A percentile compares a stretch with the other conserved stretches of the same genome.
Conservation (phyloP, 2,329 filamentous ascomycete genomes). For the Truncatella angustata region DNA sequence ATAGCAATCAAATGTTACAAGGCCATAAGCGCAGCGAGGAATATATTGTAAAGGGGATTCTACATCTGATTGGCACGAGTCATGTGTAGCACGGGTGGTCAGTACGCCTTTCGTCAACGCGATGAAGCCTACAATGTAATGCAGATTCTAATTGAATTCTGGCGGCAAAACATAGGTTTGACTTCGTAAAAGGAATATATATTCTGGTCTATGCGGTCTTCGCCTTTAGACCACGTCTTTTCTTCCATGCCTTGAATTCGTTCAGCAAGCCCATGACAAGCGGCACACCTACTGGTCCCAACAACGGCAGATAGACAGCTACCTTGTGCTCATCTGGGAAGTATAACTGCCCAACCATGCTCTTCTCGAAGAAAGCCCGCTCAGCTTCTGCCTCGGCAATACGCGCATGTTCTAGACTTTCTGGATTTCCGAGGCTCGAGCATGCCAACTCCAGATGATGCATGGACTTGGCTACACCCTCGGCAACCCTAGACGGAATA, state of each 20-base stretch:
- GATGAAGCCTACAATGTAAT: no score
- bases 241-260: constrained; percentile 67
- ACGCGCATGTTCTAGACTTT: constrained; percentile 76
- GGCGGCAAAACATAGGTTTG: no score
- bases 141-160: no score
- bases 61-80: no score
- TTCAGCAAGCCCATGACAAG: constrained; percentile 80
- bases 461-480: constrained; percentile 79
- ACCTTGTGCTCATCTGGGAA: constrained; percentile 99
- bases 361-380: constrained; percentile 95
- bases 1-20: no score
- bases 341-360: constrained; percentile 97
- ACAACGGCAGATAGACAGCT: constrained; percentile 86
- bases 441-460: constrained; percentile 76
- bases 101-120: no score
- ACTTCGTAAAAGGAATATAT: no score
- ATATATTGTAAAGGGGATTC: no score
- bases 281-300: constrained; percentile 89
- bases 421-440: constrained; percentile 60
- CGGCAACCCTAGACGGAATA: constrained; percentile 82
- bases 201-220: constrained; percentile 26
- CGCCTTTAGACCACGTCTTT: constrained; percentile 43
- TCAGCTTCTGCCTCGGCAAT: constrained; percentile 88
- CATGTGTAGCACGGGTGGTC: no score
- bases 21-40: no score